Base-by-base conservation (phyloP, 257 asterid genomes). In the Misopates orontium region DNA sequence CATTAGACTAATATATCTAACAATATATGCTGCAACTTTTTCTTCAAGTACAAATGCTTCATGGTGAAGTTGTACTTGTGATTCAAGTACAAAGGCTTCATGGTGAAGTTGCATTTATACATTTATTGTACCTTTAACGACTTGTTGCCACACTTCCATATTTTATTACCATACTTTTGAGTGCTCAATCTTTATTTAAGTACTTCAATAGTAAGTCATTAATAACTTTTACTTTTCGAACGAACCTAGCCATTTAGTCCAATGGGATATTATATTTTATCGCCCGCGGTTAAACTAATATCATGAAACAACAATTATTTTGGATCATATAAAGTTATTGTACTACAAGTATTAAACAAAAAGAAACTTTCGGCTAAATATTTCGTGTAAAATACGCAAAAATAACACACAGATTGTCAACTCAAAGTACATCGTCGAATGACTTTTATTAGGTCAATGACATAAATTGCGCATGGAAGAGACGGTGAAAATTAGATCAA, bases 321-420 rank as follows among this genome's bases (percentile, higher is more conserved):
- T 25, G n/a, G 60, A 76, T 67, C 53, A 0, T 36, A 36, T 36
- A 64, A 70, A 62, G 64, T 47, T 73, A 47, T 70, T 60, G 67
- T 64, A 69, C 73, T 70, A n/a, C n/a, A n/a, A n/a, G n/a, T n/a
- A n/a, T n/a, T n/a, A n/a, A n/a, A n/a, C 36, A 62, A n/a, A 41
- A 47, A 53, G 1, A 23, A 44, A 69, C 82, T 77, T 77, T 69
- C 78, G 82, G 76, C 62, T 49, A 75, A 55, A 53, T 60, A 55
- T 61, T 5, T 53, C 20, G 19, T 62, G 25, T 49, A 21, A 9
- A 5, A 62, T 1, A 18, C 21, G 5, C 48, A 61, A 56, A 0
- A 40, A 55, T 39, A 20, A 3, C 22, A 11, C 28, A 25, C 23
- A 59, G 20, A 41, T 71, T 49, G 68, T 76, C 51, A 61, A 55